Percentiles rank a stretch among this genome's conserved stretches.
These are phyloP conservation scores for Dothistroma pini DNA, from an alignment of 2,329 filamentous ascomycete genomes.

Conservation along the genomic window DNA sequence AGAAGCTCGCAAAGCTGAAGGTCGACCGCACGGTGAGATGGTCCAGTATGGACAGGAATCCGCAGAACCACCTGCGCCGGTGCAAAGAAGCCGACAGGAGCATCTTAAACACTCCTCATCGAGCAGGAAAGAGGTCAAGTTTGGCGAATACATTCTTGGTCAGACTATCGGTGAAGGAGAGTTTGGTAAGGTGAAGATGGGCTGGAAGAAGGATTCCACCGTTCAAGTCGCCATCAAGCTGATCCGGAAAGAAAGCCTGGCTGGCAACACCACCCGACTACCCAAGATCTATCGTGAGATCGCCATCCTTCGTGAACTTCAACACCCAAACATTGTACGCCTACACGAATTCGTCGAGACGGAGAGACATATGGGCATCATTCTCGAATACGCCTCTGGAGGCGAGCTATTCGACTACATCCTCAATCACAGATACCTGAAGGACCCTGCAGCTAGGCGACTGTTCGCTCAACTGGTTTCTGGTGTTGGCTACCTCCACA, in stretches of 20 bases:
- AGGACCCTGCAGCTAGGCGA: constrained; percentile 84
- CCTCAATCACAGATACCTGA: constrained; percentile 91
- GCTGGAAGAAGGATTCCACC: constrained; percentile 94
- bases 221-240: constrained; percentile 96
- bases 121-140: constrained; percentile 71
- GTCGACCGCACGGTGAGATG: constrained; percentile 44
- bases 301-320: constrained; percentile 77
- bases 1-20: constrained; percentile 64
- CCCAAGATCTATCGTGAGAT: constrained; percentile 99
- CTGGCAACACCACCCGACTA: constrained; percentile 80
- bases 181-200: constrained; percentile 97
- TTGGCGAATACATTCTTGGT: constrained; percentile 92
- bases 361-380: constrained; percentile 94
- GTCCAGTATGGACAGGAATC: constrained; percentile 46
- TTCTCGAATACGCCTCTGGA: constrained; percentile 95
- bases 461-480: constrained; percentile 95
- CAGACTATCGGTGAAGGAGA: constrained; percentile 97
- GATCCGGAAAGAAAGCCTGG: constrained; percentile 86
- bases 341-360: constrained; percentile 99
- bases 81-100: constrained; percentile 53
- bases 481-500: constrained; percentile 94
- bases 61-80: constrained; percentile 22
- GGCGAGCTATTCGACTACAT: constrained; percentile 99
- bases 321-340: constrained; percentile 94
- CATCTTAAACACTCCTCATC: constrained; percentile 50